Evolutionary conservation across 768 basidiomycete species (phyloP), one percentile per base, ranked within the genome.

Genomic region (Trametes cingulata): DNA sequence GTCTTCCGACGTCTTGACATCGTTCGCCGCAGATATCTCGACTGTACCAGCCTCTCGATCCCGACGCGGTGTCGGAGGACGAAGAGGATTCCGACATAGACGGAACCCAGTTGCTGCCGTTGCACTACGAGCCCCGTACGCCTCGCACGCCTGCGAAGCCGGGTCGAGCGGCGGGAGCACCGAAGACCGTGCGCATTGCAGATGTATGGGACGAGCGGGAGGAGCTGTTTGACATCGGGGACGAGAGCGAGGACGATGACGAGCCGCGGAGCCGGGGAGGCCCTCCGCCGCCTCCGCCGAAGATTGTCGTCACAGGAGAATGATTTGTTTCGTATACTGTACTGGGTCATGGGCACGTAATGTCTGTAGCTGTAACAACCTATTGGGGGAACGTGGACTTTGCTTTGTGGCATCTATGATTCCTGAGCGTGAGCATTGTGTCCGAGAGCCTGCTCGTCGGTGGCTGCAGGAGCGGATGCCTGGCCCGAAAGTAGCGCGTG

Each of bases 191-290:
- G 51, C 80, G 80, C 19, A 74, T 89, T 43, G 77, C 78, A 15
- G 79, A 89, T 69, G 84, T 87, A 43, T 92, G 90, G 90, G 87
- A 91, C 62, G 88, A 88, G 65, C 81, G 85, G 25, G 90, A 93
- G 72, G 88, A 91, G 55, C 62, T 88, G 35, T 90, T 92, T 70
- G 85, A 78, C 42, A 77, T 90, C 52, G 89, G 85, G 4, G 82
- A 80, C 10, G 83, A 85, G 60, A 85, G 84, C 65, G 85, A 86
- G 49, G 77, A 81, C 19, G 86, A 89, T 41, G 70, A 63, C 35
- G 61, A 62, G 36, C 41, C 35, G 47, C 55, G 19, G 25, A 54
- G 49, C 22, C 35, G 51, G 14, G 52, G 53, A 17, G 52, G 62
- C 13, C 60, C 63, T n/a, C 41, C 64, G 2, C 60, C 67, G 7